Base-by-base conservation (phyloP, 371 early-diverging fungal species). In the Blakeslea trispora region DNA sequence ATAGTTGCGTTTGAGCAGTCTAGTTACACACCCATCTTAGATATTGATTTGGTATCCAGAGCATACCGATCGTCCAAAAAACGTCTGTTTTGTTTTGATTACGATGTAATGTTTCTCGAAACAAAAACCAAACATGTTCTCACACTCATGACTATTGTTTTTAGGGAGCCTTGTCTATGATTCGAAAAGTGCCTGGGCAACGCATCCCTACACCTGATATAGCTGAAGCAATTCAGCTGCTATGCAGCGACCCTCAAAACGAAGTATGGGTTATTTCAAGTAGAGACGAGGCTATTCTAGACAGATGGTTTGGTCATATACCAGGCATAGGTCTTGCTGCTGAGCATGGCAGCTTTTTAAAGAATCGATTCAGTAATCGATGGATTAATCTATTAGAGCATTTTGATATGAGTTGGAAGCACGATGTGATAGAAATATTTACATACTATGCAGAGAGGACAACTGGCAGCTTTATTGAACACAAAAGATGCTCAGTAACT, bases 251-350 rank as follows among this genome's bases (percentile, higher is more conserved):
- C 62, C 90, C 91, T 19, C 65, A 73, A 9, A 97, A 96, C 75
- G 74, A 86, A 34, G 91, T 96, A 15, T 96, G 92, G 82, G 81
- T 97, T 5, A 92, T 97, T 23, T 93, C 93, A 31, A 97, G 98
- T 1, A 84, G 97, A 34, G 96, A 96, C 57, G 86, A 92, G 60
- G 77, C 79, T 35, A 83, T 88, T 35, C 66, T 98, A 23, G 90
- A 92, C 14, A 72, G 84, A 15, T 94, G 94, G 88, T 72, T 98
- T 37, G 95, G 97, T 10, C 65, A 77, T 24, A 81, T 98, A 24
- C 72, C 73, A 17, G 80, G 85, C 2, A 72, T 98, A 28, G 96
- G 97, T 0, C 57, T 96, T 15, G 85, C 83, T 61, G 91, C 89
- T 0, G 91, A 91, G 51, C 86, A 90, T 39, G 89, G 90, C 1